phyloP scores from a whole-genome alignment of 257 asterid genomes.

The Mitragyna speciosa region DNA sequence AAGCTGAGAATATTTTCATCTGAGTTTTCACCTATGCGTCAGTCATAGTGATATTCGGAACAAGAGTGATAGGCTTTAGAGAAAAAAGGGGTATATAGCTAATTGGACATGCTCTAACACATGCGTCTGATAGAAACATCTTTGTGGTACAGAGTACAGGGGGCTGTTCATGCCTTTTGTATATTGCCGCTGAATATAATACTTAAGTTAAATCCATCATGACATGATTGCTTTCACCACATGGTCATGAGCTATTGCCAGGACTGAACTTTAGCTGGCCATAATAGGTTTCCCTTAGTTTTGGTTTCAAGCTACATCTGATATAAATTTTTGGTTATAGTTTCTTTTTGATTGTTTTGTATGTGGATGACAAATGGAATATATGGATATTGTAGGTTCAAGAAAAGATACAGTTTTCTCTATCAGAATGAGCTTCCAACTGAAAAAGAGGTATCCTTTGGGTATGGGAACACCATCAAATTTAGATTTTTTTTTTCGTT shows the following conservation, averaged over 20 bases:
- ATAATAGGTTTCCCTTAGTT: not conserved
- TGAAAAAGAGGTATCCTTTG: slow-evolving; percentile 66
- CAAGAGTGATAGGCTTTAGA: not conserved
- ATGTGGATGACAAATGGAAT: slow-evolving; percentile 1
- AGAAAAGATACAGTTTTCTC: slow-evolving; percentile 83
- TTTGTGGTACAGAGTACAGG: not conserved
- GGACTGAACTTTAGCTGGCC: not conserved
- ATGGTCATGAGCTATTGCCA: not conserved
- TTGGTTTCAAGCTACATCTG: not conserved
- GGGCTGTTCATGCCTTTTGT: not conserved
- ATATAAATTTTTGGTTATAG: not conserved
- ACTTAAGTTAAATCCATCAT: not conserved
- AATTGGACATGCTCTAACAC: not conserved
- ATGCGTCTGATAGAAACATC: not conserved
- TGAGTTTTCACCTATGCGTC: not conserved
- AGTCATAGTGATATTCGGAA: not conserved
- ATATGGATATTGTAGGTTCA: slow-evolving; percentile 55
- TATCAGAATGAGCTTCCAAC: slow-evolving; percentile 74
- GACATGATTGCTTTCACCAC: not conserved
- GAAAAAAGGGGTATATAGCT: not conserved
- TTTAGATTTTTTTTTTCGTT: slow-evolving; percentile 9
- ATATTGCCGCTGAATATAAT: not conserved
- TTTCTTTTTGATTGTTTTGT: not conserved
- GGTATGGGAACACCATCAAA: slow-evolving; percentile 3
- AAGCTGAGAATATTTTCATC: not conserved